Conservation (phyloP, 495 filamentous ascomycete species). For the Penicillium lividum region DNA sequence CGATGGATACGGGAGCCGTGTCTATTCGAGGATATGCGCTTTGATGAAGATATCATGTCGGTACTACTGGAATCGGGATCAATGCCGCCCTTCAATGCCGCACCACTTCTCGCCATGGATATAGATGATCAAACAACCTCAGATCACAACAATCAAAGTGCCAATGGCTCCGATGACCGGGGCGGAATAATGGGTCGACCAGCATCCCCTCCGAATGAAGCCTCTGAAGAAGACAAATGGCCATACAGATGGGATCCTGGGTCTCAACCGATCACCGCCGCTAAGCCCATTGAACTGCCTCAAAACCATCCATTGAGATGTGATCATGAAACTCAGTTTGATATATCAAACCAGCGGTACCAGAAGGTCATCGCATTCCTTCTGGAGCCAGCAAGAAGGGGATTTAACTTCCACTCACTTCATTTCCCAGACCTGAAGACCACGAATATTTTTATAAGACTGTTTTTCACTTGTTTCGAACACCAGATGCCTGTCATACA, state of each 20-base stretch:
- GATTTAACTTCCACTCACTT: constrained; percentile 10
- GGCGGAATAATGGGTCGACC: constrained; percentile 1
- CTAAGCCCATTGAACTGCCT: constrained; percentile 9
- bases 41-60: constrained; percentile 11
- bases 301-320: constrained; percentile 7
- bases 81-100: constrained; percentile 4
- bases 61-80: constrained; percentile 9
- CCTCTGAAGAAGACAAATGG: constrained; percentile 15
- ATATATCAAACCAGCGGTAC: constrained; percentile 8
- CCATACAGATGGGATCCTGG: constrained; percentile 13
- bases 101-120: background rate
- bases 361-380: constrained; percentile 6
- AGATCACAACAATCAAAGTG: background rate
- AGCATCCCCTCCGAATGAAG: constrained; percentile 10
- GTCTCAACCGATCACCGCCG: constrained; percentile 10
- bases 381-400: constrained; percentile 7
- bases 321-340: constrained; percentile 4
- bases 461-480: constrained; percentile 12
- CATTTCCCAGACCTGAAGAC: constrained; percentile 9
- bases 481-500: constrained; percentile 11
- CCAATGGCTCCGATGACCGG: background rate
- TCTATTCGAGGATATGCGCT: constrained; percentile 10
- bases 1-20: constrained; percentile 9
- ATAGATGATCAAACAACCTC: background rate
- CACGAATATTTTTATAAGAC: constrained; percentile 10